Evolutionary conservation across 768 basidiomycete species (phyloP).

Genomic region (Termitomyces sp.): DNA sequence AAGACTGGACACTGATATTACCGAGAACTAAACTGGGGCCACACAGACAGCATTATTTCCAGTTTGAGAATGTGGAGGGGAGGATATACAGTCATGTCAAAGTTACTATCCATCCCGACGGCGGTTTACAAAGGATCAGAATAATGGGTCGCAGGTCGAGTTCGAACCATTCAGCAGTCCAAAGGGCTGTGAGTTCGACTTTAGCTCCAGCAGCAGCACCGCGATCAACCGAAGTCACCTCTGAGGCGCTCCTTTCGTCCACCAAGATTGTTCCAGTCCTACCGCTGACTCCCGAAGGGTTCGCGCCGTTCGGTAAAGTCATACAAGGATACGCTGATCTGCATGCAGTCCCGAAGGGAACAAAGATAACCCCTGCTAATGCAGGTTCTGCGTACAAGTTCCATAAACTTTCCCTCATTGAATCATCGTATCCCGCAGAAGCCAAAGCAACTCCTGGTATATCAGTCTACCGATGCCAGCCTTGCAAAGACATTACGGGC

Average conservation of each 20-base stretch:
- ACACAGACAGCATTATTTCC: constrained; percentile 86
- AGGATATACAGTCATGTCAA: constrained; percentile 75
- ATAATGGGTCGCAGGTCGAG: constrained; percentile 55
- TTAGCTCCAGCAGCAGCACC: constrained; percentile 3
- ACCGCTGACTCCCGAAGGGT: constrained; percentile 79
- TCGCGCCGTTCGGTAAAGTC: constrained; percentile 85
- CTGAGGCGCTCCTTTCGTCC: background rate
- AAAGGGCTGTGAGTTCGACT: background rate
- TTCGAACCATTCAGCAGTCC: background rate
- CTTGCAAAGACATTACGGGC: constrained; percentile 33
- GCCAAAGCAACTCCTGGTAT: constrained; percentile 59
- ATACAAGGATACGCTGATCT: constrained; percentile 80
- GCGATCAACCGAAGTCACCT: background rate
- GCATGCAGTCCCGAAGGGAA: constrained; percentile 58
- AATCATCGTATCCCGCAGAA: constrained; percentile 56
- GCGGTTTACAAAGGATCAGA: constrained; percentile 91
- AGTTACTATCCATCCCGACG: constrained; percentile 90
- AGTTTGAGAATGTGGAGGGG: constrained; percentile 59
- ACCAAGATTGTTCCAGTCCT: constrained; percentile 42
- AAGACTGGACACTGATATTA: constrained; percentile 71
- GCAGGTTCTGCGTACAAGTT: constrained; percentile 89
- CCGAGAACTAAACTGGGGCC: constrained; percentile 79
- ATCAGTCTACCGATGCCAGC: constrained; percentile 81
- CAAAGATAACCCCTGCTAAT: constrained; percentile 78
- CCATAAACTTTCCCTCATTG: constrained; percentile 79